A percentile compares a stretch with the other conserved stretches of the same genome.
Conservation (phyloP, 495 filamentous ascomycete genomes). For the Aspergillus egyptiacus region DNA sequence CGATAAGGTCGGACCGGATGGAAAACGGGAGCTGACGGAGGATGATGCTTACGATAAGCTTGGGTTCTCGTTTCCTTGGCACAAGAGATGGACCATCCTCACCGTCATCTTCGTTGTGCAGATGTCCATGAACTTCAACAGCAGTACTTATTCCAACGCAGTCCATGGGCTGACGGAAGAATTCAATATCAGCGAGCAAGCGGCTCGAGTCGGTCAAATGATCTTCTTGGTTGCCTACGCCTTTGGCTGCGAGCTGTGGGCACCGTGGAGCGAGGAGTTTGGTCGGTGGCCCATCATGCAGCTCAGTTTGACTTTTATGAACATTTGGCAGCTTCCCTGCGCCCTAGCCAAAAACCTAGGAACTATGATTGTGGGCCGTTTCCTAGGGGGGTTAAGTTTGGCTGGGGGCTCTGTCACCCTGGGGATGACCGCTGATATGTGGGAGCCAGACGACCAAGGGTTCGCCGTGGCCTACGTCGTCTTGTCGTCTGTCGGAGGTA, state of each 20-base stretch:
- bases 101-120: slow-evolving; percentile 70
- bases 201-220: slow-evolving; percentile 59
- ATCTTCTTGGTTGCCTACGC: slow-evolving; percentile 70
- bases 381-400: slow-evolving; percentile 63
- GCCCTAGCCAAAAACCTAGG: slow-evolving; percentile 64
- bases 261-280: slow-evolving; percentile 74
- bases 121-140: slow-evolving; percentile 84
- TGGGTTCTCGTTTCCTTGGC: slow-evolving; percentile 56
- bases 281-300: slow-evolving; percentile 72
- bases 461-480: slow-evolving; percentile 67
- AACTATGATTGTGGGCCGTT: slow-evolving; percentile 58
- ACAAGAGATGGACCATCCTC: slow-evolving; percentile 73
- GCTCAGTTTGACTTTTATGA: slow-evolving; percentile 62
- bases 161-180: slow-evolving; percentile 53
- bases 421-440: slow-evolving; percentile 79
- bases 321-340: slow-evolving; percentile 69
- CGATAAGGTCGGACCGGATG: slow-evolving; percentile 20
- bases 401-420: slow-evolving; percentile 77
- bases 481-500: slow-evolving; percentile 69
- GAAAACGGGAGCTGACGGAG: slow-evolving; percentile 55
- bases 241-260: slow-evolving; percentile 79
- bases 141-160: slow-evolving; percentile 64
- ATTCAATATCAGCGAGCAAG: slow-evolving; percentile 58
- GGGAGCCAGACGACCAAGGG: slow-evolving; percentile 61
- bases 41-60: slow-evolving; percentile 59